These are phyloP conservation scores for Fusarium sp. DNA, from an alignment of 2,329 filamentous ascomycete species.

Conservation along the genomic window DNA sequence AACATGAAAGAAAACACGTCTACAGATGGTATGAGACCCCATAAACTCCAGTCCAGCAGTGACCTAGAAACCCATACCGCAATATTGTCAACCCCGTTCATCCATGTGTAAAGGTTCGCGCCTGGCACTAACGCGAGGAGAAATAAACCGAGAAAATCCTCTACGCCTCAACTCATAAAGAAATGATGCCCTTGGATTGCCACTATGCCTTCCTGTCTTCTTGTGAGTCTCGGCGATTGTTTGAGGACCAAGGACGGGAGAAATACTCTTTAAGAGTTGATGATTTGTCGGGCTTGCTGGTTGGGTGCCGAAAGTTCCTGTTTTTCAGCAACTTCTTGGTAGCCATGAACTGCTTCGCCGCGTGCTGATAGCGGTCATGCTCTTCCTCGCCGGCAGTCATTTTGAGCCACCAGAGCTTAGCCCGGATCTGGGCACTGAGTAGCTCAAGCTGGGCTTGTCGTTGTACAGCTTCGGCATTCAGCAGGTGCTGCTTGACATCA, in stretches of 20 bases:
- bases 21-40: constrained; percentile 49
- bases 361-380: constrained; percentile 62
- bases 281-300: constrained; percentile 44
- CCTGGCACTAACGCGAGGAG: constrained; percentile 20
- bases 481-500: constrained; percentile 42
- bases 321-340: constrained; percentile 56
- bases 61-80: constrained; percentile 40
- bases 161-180: constrained; percentile 37
- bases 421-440: constrained; percentile 68
- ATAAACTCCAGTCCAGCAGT: constrained; percentile 45
- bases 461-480: constrained; percentile 50
- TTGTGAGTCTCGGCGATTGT: constrained; percentile 27
- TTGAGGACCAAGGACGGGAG: constrained; percentile 44
- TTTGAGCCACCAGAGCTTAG: constrained; percentile 71
- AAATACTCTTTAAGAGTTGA: constrained; percentile 20
- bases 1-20: constrained; percentile 41
- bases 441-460: constrained; percentile 63
- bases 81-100: constrained; percentile 40
- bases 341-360: constrained; percentile 61
- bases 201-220: constrained; percentile 30
- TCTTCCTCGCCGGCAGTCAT: constrained; percentile 65
- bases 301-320: constrained; percentile 48
- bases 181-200: constrained; percentile 18
- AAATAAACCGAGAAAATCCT: constrained; percentile 18
- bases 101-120: constrained; percentile 28